Conservation (phyloP, 1,284 basidiomycete genomes). For the Tylopilus sp. region DNA sequence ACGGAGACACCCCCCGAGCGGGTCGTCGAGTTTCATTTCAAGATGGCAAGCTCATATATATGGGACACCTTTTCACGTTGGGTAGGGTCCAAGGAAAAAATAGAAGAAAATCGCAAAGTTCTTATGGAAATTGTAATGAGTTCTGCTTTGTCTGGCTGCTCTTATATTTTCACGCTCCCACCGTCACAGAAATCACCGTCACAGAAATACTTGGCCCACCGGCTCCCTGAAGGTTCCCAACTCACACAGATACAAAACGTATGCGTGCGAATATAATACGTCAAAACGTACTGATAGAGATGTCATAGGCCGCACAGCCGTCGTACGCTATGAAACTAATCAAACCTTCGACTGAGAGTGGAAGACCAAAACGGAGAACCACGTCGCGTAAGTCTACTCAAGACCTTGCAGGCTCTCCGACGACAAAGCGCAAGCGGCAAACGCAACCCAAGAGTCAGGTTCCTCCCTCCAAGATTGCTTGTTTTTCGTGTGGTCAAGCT, state of each 20-base stretch:
- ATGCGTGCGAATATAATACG: conserved; percentile 3
- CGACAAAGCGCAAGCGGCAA: conserved; percentile 32
- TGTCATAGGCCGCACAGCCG: conserved; percentile 43
- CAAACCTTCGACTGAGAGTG: conserved; percentile 37
- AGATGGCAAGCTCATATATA: conserved; percentile 41
- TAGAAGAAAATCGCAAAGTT: conserved; percentile 40
- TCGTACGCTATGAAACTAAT: conserved; percentile 54
- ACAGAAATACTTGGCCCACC: conserved; percentile 55
- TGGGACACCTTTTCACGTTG: conserved; percentile 56
- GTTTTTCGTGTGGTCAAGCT: conserved; percentile 54
- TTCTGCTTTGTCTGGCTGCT: background rate
- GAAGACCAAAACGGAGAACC: conserved; percentile 32
- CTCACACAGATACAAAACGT: conserved; percentile 58
- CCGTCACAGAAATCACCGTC: conserved; percentile 36
- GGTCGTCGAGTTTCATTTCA: conserved; percentile 47
- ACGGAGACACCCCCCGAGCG: conserved; percentile 24
- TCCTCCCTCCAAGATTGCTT: conserved; percentile 45
- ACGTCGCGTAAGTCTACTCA: conserved; percentile 27
- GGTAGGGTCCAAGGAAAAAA: conserved; percentile 50
- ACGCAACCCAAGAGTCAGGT: conserved; percentile 23
- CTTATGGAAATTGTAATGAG: conserved; percentile 42
- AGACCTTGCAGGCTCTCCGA: conserved; percentile 18
- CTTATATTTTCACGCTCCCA: conserved; percentile 1
- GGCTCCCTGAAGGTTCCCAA: conserved; percentile 51
- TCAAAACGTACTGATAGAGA: background rate